These are phyloP conservation scores for Sugiyamaella sp. DNA, from an alignment of 1,139 yeast species.

Conservation along the genomic window DNA sequence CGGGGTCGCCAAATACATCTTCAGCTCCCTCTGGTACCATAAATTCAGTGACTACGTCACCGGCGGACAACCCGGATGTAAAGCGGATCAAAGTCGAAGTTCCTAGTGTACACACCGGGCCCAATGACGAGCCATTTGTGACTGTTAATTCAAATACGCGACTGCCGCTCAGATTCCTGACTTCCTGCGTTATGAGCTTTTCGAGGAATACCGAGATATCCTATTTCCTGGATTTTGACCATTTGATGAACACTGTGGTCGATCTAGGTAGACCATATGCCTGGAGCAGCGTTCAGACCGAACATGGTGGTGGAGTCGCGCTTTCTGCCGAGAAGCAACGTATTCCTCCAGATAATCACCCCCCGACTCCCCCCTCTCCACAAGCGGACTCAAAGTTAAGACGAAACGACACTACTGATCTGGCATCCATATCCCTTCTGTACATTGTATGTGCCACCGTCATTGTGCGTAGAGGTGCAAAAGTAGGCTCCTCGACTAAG, in stretches of 20 bases:
- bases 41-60: not conserved
- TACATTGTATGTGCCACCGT: slow-evolving; percentile 21
- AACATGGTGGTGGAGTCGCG: not conserved
- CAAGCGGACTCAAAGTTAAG: not conserved
- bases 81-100: slow-evolving; percentile 2
- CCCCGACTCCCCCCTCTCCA: slow-evolving; percentile 10
- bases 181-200: slow-evolving; percentile 16
- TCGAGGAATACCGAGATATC: slow-evolving; percentile 16
- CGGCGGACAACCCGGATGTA: not conserved
- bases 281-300: slow-evolving; percentile 1
- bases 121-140: slow-evolving; percentile 7
- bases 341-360: not conserved
- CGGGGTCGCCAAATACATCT: slow-evolving; percentile 3
- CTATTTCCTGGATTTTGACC: slow-evolving; percentile 18
- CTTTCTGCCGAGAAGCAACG: not conserved
- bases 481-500: slow-evolving; percentile 4
- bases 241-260: slow-evolving; percentile 14
- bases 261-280: slow-evolving; percentile 12
- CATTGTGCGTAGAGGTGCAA: slow-evolving; percentile 21
- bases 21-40: not conserved
- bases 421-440: slow-evolving; percentile 14
- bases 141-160: slow-evolving; percentile 11
- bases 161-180: slow-evolving; percentile 18
- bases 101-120: not conserved
- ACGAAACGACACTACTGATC: not conserved